Conservation (phyloP, 495 filamentous ascomycete genomes). For the Trichocladium uniseriatum region DNA sequence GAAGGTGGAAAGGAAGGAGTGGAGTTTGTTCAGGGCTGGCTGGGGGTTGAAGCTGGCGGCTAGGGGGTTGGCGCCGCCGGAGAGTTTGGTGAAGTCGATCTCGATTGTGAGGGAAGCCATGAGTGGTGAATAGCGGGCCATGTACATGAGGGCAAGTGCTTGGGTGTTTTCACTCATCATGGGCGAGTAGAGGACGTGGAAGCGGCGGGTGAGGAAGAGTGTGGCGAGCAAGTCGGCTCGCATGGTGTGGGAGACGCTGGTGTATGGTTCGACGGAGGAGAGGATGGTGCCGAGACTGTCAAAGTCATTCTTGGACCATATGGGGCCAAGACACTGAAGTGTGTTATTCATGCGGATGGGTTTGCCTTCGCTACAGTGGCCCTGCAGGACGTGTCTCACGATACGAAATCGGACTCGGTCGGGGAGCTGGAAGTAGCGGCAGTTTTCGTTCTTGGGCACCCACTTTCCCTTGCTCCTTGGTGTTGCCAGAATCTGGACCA, state of each 20-base stretch:
- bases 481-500: too few relatives aligned
- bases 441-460: constrained; percentile 1
- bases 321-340: neutral
- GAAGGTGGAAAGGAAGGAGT: constrained; percentile 13
- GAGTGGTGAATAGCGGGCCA: constrained; percentile 16
- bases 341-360: constrained; percentile 21
- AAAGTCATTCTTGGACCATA: constrained; percentile 20
- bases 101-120: constrained; percentile 26
- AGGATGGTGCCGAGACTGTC: constrained; percentile 16
- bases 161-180: constrained; percentile 6
- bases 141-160: constrained; percentile 11
- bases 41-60: constrained; percentile 7
- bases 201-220: constrained; percentile 20
- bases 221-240: constrained; percentile 18
- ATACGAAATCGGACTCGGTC: constrained; percentile 16
- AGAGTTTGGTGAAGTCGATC: constrained; percentile 23
- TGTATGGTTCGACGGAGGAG: constrained; percentile 9
- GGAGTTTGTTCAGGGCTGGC: neutral
- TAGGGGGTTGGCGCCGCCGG: constrained; percentile 8
- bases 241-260: neutral
- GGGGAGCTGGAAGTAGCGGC: constrained; percentile 15
- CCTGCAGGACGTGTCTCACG: constrained; percentile 9
- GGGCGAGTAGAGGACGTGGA: constrained; percentile 25
- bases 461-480: too few relatives aligned
- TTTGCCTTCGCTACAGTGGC: constrained; percentile 9